Evolutionary conservation across 768 basidiomycete species (phyloP), one percentile per base, ranked within the genome.

Genomic region (Dacryopinax primogenitus): DNA sequence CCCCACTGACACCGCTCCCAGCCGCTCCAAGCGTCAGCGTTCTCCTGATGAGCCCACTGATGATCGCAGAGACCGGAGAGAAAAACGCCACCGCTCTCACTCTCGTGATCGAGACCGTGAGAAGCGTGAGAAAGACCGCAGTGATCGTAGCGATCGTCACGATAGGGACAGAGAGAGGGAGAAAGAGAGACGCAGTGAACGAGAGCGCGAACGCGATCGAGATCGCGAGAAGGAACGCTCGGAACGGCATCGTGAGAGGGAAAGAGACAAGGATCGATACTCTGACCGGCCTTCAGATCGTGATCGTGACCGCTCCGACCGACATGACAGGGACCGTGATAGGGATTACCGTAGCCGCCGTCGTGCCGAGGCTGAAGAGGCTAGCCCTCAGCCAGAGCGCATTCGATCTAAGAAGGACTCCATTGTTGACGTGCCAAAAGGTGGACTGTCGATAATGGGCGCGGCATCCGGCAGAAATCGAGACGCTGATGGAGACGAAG

Each of bases 291-390:
- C 75, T 21, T 69, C 72, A 65, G 82, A 82, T 64, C 73, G 76
- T 61, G 78, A 80, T 62, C 75, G 77, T 70, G 76, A 79, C 62
- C 62, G 62, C 62, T 58, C 28, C 12, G 45, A 47, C 23, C 45
- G 45, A 15, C 45, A 9, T 47, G 68, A 69, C n/a, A 63, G 70
- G 2, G 83, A 83, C 65, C 77, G 80, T 63, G 84, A 87, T 63
- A 73, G 73, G 77, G 67, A 75, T 45, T 77, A 78, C 63, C 81
- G 83, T 66, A 80, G 87, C 62, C 82, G 90, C 68, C 87, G 86
- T 74, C 80, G 87, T 70, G 78, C 77, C 30, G 87, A 89, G 63
- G 83, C 86, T 30, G 77, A 78, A 0, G 84, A 84, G 21, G 83
- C 82, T 47, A 71, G 47, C 9, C 63, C 51, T 58, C 51, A 21